A percentile compares a stretch with the other conserved stretches of the same genome.
Evolutionary conservation across 2,329 filamentous ascomycete genomes (phyloP).

Genomic region (Ophiostoma montium): DNA sequence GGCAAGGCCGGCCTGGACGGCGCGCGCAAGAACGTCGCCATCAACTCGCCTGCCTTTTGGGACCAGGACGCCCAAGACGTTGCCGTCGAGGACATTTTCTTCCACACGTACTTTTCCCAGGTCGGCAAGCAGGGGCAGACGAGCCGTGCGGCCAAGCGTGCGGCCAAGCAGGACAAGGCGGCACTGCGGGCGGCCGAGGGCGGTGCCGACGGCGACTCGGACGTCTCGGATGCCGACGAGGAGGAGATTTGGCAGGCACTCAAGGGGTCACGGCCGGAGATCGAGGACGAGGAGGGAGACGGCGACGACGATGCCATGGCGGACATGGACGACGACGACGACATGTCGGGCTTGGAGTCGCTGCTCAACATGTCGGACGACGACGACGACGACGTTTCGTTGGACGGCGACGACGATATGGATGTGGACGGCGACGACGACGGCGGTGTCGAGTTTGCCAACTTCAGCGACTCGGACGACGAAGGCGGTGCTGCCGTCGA

Average conservation of each 20-base stretch:
- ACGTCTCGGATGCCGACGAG: conserved; percentile 31
- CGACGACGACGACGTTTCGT: conserved; percentile 23
- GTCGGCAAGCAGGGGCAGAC: conserved; percentile 48
- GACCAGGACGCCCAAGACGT: conserved; percentile 79
- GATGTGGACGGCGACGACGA: conserved; percentile 25
- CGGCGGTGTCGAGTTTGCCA: conserved; percentile 20
- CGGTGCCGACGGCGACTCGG: conserved; percentile 37
- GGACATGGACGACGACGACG: conserved; percentile 21
- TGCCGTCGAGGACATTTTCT: conserved; percentile 87
- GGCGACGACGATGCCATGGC: conserved; percentile 28
- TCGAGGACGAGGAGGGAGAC: conserved; percentile 34
- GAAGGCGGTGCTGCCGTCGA: conserved; percentile 23
- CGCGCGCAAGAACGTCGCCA: conserved; percentile 23
- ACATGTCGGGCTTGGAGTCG: conserved; percentile 20
- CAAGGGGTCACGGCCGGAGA: conserved; percentile 21
- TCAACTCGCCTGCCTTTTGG: conserved; percentile 89
- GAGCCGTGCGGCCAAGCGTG: conserved; percentile 34
- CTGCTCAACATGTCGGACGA: conserved; percentile 14
- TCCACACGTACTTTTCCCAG: conserved; percentile 89
- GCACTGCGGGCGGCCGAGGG: conserved; percentile 59
- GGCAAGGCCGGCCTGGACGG: conserved; percentile 31
- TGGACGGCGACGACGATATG: conserved; percentile 22
- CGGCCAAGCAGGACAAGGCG: conserved; percentile 33
- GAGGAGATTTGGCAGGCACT: conserved; percentile 24
- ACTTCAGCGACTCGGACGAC: conserved; percentile 25